Conservation (phyloP, 2,329 filamentous ascomycete species). For the Fusarium verticillioides region DNA sequence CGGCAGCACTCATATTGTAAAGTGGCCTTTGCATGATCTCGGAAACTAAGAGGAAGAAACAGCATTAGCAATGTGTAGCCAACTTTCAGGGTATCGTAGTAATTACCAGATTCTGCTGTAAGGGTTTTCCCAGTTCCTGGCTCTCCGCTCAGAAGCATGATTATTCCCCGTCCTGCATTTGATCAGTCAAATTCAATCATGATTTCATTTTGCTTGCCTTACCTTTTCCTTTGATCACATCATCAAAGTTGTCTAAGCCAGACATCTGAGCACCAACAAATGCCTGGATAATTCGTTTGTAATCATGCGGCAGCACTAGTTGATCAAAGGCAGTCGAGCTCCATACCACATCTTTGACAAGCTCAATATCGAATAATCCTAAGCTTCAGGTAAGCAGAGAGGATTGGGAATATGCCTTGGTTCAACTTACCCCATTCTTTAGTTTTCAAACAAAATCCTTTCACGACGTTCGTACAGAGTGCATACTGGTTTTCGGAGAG, state of each 20-base stretch:
- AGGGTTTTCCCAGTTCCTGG: conserved; percentile 20
- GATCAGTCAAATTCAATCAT: background rate
- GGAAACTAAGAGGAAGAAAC: background rate
- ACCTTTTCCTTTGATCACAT: conserved; percentile 14
- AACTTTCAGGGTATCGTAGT: fast-evolving
- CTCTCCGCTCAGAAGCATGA: conserved; percentile 19
- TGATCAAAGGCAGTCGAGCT: conserved; percentile 10
- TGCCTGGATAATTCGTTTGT: conserved; percentile 14
- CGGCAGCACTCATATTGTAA: conserved; percentile 11
- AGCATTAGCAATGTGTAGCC: background rate
- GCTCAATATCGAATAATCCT: conserved; percentile 9
- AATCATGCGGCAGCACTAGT: conserved; percentile 5
- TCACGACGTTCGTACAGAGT: background rate
- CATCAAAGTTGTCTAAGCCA: conserved; percentile 10
- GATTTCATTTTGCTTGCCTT: background rate
- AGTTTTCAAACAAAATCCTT: conserved; percentile 6
- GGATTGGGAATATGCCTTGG: fast-evolving
- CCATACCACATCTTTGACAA: background rate
- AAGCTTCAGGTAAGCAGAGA: fast-evolving
- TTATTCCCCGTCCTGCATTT: background rate
- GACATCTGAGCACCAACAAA: conserved; percentile 9
- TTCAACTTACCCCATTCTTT: conserved; percentile 14
- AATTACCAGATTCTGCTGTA: conserved; percentile 15
- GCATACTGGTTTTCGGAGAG: background rate
- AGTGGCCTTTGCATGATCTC: conserved; percentile 17